These are phyloP conservation scores for Casuarina glauca DNA, from an alignment of 306 rosid genomes.

Conservation along the genomic window DNA sequence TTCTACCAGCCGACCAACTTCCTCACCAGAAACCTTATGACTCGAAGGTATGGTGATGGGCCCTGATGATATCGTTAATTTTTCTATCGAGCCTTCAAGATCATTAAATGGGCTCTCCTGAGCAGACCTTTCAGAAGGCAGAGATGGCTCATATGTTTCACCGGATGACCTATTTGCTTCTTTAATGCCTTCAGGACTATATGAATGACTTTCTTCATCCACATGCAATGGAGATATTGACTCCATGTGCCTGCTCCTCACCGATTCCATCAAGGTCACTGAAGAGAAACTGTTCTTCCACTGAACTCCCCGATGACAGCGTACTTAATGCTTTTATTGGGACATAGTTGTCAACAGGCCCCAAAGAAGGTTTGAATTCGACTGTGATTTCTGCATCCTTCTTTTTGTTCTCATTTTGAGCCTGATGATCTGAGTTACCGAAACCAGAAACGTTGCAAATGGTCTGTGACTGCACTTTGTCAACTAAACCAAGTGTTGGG, in stretches of 20 bases:
- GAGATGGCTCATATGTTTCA: slow-evolving; percentile 26
- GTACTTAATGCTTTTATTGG: slow-evolving; percentile 31
- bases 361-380: slow-evolving; percentile 38
- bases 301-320: slow-evolving; percentile 35
- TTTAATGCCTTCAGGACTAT: slow-evolving; percentile 32
- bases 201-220: slow-evolving; percentile 37
- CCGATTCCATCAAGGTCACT: slow-evolving; percentile 57
- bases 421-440: slow-evolving; percentile 35
- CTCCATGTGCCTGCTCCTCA: slow-evolving; percentile 28
- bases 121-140: slow-evolving; percentile 28
- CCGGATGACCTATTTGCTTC: slow-evolving; percentile 28
- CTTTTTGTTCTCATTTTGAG: slow-evolving; percentile 30
- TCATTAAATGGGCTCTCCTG: slow-evolving; percentile 24
- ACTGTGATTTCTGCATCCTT: slow-evolving; percentile 34
- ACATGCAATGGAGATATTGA: slow-evolving; percentile 33
- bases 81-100: slow-evolving; percentile 29
- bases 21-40: slow-evolving; percentile 28
- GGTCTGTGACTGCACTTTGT: slow-evolving; percentile 37
- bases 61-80: slow-evolving; percentile 32
- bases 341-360: slow-evolving; percentile 30
- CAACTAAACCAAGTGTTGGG: slow-evolving; percentile 37
- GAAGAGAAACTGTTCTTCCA: slow-evolving; percentile 57
- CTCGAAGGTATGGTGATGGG: slow-evolving; percentile 51
- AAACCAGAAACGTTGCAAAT: slow-evolving; percentile 31
- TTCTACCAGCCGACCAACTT: slow-evolving; percentile 40